phyloP scores from a whole-genome alignment of 306 rosid genomes.

The Cicer arietinum region DNA sequence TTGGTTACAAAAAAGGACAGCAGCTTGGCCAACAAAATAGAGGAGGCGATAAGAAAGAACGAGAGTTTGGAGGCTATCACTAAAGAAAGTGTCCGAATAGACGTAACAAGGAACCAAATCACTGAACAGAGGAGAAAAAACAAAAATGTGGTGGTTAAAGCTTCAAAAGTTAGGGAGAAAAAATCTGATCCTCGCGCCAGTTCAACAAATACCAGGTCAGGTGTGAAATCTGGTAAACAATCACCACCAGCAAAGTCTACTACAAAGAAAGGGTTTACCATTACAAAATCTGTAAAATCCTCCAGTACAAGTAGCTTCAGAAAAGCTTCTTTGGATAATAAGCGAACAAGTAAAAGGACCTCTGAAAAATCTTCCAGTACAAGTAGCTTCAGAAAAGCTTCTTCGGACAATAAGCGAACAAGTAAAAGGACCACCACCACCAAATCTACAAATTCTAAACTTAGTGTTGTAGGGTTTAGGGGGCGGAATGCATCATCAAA shows the following conservation, averaged over 20 bases:
- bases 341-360: slow-evolving; percentile 52
- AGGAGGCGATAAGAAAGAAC: slow-evolving; percentile 87
- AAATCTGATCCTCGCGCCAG: slow-evolving; percentile 43
- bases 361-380: slow-evolving; percentile 42
- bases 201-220: slow-evolving; percentile 31
- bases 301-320: slow-evolving; percentile 47
- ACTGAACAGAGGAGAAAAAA: slow-evolving; percentile 62
- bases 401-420: slow-evolving; percentile 55
- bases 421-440: slow-evolving; percentile 48
- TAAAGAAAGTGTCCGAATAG: slow-evolving; percentile 68
- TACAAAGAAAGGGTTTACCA: slow-evolving; percentile 47
- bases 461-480: slow-evolving; percentile 87
- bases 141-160: slow-evolving; percentile 51
- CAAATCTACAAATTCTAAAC: slow-evolving; percentile 65
- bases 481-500: slow-evolving; percentile 65
- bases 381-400: slow-evolving; percentile 50
- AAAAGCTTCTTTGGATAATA: slow-evolving; percentile 58
- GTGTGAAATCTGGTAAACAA: slow-evolving; percentile 49
- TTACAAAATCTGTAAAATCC: slow-evolving; percentile 48
- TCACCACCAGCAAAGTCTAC: slow-evolving; percentile 46
- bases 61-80: slow-evolving; percentile 91
- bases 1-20: slow-evolving; percentile 75
- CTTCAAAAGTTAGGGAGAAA: slow-evolving; percentile 50
- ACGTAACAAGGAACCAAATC: slow-evolving; percentile 64
- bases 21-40: slow-evolving; percentile 72